phyloP scores from a whole-genome alignment of 345 rosid genomes.

The Heritiera littoralis region DNA sequence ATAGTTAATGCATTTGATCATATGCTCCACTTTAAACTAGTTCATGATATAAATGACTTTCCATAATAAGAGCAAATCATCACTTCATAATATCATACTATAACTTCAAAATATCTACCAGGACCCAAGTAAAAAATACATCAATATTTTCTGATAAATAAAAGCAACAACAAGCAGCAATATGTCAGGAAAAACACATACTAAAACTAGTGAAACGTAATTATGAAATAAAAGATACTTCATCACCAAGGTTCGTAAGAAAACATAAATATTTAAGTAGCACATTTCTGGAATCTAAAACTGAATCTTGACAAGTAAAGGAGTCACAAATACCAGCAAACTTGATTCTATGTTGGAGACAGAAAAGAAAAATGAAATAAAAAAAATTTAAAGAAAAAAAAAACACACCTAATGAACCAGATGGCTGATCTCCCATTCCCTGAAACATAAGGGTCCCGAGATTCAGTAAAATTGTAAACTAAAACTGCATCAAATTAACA shows the following conservation, averaged over 20 bases:
- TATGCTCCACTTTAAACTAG: not conserved
- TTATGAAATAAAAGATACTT: not conserved
- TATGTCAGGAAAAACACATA: not conserved
- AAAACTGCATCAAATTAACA: conserved; percentile 20
- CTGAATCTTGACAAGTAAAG: not conserved
- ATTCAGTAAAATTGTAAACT: conserved; percentile 34
- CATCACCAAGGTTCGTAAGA: not conserved
- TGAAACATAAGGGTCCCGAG: conserved; percentile 38
- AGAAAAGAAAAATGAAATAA: not conserved
- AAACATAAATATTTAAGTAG: not conserved
- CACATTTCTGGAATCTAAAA: not conserved
- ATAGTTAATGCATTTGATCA: not conserved
- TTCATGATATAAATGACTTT: conserved; percentile 3
- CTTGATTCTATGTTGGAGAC: not conserved
- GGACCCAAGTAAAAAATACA: not conserved
- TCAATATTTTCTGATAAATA: not conserved
- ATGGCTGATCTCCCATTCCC: conserved; percentile 65
- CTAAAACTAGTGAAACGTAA: not conserved
- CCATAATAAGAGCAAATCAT: not conserved
- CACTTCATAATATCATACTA: not conserved
- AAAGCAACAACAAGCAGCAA: not conserved
- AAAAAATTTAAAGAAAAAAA: too few species aligned
- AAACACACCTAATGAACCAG: conserved; percentile 58
- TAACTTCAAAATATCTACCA: not conserved
- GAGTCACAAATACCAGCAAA: not conserved